These are phyloP conservation scores for Aureobasidium sp. DNA, from an alignment of 2,329 filamentous ascomycete genomes.

Conservation along the genomic window DNA sequence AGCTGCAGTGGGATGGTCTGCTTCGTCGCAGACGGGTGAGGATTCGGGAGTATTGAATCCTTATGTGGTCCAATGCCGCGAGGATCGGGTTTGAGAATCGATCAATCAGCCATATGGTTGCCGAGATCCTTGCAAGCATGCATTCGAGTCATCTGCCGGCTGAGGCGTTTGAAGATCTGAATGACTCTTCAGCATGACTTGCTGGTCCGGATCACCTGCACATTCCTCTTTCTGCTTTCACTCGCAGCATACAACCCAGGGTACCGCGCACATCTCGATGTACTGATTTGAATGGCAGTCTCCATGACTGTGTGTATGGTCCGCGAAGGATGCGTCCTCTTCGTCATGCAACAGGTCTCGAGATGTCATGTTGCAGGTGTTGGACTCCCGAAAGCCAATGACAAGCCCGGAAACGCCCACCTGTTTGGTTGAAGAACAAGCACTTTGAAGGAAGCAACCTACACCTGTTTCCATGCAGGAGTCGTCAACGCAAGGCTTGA, in stretches of 20 bases:
- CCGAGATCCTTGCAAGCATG: neutral
- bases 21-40: neutral
- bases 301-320: neutral
- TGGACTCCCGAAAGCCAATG: neutral
- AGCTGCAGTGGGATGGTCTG: no score
- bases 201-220: neutral
- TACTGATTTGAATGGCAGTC: neutral
- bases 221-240: neutral
- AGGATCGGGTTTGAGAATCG: neutral
- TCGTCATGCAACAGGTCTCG: neutral
- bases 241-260: neutral
- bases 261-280: neutral
- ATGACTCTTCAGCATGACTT: neutral
- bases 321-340: neutral
- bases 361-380: neutral
- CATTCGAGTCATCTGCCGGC: neutral
- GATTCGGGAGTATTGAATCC: neutral
- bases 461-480: neutral
- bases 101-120: neutral
- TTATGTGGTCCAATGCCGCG: neutral
- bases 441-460: neutral
- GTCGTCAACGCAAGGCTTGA: neutral
- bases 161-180: neutral
- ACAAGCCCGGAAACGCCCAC: conserved; percentile 1
- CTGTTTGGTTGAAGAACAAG: neutral